These are phyloP conservation scores for Fusarium penzigii DNA, from an alignment of 2,329 filamentous ascomycete genomes.

Conservation along the genomic window DNA sequence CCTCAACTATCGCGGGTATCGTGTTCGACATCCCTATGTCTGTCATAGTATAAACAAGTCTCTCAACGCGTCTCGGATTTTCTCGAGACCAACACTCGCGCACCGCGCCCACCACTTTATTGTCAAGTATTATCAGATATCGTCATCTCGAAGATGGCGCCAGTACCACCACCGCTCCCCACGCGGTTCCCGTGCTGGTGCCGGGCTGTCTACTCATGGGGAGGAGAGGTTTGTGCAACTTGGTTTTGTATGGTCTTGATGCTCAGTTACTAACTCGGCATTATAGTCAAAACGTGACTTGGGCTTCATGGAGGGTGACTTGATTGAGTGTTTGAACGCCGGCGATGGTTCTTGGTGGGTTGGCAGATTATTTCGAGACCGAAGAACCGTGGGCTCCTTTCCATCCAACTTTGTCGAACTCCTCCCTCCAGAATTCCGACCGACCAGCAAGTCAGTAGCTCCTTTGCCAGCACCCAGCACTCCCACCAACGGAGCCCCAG, in stretches of 20 bases:
- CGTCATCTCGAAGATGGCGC: constrained; percentile 45
- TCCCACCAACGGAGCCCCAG: constrained; percentile 54
- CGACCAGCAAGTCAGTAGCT: constrained; percentile 63
- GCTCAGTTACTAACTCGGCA: constrained; percentile 19
- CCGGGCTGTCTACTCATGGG: constrained; percentile 89
- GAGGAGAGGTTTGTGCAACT: constrained; percentile 66
- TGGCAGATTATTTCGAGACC: constrained; percentile 84
- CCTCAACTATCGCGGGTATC: not conserved
- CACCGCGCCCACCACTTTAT: constrained; percentile 2
- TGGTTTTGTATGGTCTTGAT: not conserved
- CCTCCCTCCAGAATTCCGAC: constrained; percentile 81
- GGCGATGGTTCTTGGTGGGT: constrained; percentile 99
- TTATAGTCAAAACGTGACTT: constrained; percentile 84
- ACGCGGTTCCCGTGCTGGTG: constrained; percentile 88
- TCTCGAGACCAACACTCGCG: constrained; percentile 11
- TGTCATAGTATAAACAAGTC: not conserved
- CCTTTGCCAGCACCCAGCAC: constrained; percentile 59
- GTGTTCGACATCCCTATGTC: not conserved
- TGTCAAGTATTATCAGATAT: constrained; percentile 9
- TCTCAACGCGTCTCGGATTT: constrained; percentile 8
- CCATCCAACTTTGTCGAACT: constrained; percentile 97
- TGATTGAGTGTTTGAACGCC: constrained; percentile 97
- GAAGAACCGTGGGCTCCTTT: constrained; percentile 87
- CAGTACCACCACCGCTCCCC: constrained; percentile 63
- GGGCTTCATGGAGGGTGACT: constrained; percentile 94